Conservation (phyloP, 2,329 filamentous ascomycete species). For the Fusarium sp. region DNA sequence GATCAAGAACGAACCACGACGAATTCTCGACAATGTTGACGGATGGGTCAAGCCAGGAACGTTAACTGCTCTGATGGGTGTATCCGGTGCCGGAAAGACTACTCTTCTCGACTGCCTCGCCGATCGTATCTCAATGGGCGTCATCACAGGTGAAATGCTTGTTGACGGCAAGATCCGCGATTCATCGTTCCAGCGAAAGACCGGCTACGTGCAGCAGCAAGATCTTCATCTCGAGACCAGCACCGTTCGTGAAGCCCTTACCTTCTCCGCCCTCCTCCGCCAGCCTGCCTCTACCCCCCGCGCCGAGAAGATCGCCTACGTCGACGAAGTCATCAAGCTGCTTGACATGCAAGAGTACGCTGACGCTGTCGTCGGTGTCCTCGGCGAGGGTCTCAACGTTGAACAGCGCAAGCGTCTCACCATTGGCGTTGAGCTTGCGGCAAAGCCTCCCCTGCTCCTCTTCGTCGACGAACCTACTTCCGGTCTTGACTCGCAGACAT, state of each 20-base stretch:
- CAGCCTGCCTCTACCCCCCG: conserved; percentile 57
- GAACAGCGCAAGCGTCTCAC: conserved; percentile 64
- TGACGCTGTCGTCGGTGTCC: conserved; percentile 61
- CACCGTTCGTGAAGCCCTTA: conserved; percentile 60
- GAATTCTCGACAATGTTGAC: conserved; percentile 76
- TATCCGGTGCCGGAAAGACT: conserved; percentile 66
- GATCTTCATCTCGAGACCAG: conserved; percentile 58
- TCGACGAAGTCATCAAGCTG: conserved; percentile 64
- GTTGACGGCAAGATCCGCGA: conserved; percentile 75
- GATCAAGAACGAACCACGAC: conserved; percentile 71
- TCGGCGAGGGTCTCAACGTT: conserved; percentile 58
- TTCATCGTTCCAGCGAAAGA: conserved; percentile 75
- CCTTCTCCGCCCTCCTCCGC: conserved; percentile 56
- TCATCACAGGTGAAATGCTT: conserved; percentile 75
- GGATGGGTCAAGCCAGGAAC: conserved; percentile 82
- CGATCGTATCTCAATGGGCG: conserved; percentile 77
- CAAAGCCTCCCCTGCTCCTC: conserved; percentile 58
- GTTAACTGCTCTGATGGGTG: conserved; percentile 75
- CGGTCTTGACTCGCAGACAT: conserved; percentile 69
- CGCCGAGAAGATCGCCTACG: conserved; percentile 62
- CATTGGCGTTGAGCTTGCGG: conserved; percentile 60
- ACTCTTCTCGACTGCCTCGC: conserved; percentile 73
- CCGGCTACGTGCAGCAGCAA: conserved; percentile 76
- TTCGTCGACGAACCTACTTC: conserved; percentile 66
- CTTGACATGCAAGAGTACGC: conserved; percentile 66